Evolutionary conservation across 495 filamentous ascomycete species (phyloP), one percentile per base, ranked within the genome.

Genomic region (Pyronema domesticum): DNA sequence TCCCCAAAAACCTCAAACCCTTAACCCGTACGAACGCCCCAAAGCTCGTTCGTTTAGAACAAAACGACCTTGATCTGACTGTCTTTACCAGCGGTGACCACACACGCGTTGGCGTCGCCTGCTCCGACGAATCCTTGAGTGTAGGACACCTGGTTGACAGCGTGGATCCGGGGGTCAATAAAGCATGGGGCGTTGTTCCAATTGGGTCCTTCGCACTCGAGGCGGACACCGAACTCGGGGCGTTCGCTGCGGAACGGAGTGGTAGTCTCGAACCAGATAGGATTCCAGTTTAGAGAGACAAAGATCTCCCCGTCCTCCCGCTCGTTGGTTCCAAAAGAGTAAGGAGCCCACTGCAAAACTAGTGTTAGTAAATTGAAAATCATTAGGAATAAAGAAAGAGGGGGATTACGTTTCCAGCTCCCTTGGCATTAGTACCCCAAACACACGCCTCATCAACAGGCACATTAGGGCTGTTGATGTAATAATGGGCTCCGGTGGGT

Each of bases 281-380:
- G 83, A 68, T 86, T 86, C 74, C 80, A 83, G 37, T 76, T 81
- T 46, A 88, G 74, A 72, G 84, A 85, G 45, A 81, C 70, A 57
- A 75, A 86, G 3, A 82, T 85, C 51, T 74, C 68, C 53, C 82
- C 83, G 44, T 66, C 68, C 30, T 58, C 57, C 54, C 77, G 76
- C 40, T 79, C 81, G 68, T 88, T 86, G 43, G 79, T 80, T 51
- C 83, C 83, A 17, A 77, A 79, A 54, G 84, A 82, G 59, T 80
- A 88, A 0, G 82, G 80, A 40, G 74, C 71, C 83, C 83, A 88
- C 23, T 30, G 5, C 5, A 30, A n/a, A n/a, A n/a, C n/a, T n/a
- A n/a, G n/a, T n/a, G n/a, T n/a, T n/a, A n/a, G n/a, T n/a, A n/a
- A n/a, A n/a, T n/a, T n/a, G n/a, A n/a, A n/a, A n/a, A n/a, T n/a